Base-by-base conservation (phyloP, 176 grass and related monocot species). In the Pontederia crassipes region DNA sequence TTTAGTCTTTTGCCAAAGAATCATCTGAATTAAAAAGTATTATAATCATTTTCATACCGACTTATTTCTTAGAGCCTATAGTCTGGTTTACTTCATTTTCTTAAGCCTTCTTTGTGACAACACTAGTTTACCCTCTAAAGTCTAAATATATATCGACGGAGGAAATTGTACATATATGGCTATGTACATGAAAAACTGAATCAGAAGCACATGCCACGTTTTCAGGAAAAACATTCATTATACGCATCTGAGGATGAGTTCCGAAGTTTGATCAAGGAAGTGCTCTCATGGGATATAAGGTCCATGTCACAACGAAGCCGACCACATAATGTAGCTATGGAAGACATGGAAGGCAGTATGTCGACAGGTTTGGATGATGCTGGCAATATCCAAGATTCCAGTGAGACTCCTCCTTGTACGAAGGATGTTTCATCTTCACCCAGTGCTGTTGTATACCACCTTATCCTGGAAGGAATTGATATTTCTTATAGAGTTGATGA, bases 201-300 rank as follows among this genome's bases (percentile, higher is more conserved):
- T 40, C 32, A 40, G 32, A 40, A 40, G 32, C 4, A 40, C 32
- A 40, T 4, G 32, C 6, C 32, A 40, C 0, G 32, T 40, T 82
- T 73, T 75, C 75, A 90, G 86, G 70, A 80, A 75, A 82, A 75
- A 24, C 66, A 76, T 49, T 87, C 83, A 11, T 75, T 85, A 28
- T 96, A 90, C 20, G 63, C 69, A 49, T 88, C 87, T 64, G 59
- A 68, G 48, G 87, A 82, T 10, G 83, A 90, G 67, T 85, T 96
- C 24, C 81, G 78, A 72, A 67, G 65, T 45, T 67, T 96, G 47
- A 80, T 96, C 56, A 85, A 80, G 54, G 78, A 96, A 58, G 83
- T 90, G 2, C 83, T 96, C 57, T 71, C 81, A 57, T 90, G 86
- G 92, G 86, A 96, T 64, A 96, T 96, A 48, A 87, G 91, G 48